Percentiles rank a stretch among this genome's conserved stretches.
These are phyloP conservation scores for Corrigiola litoralis DNA, from an alignment of 179 eudicot species.

Conservation along the genomic window DNA sequence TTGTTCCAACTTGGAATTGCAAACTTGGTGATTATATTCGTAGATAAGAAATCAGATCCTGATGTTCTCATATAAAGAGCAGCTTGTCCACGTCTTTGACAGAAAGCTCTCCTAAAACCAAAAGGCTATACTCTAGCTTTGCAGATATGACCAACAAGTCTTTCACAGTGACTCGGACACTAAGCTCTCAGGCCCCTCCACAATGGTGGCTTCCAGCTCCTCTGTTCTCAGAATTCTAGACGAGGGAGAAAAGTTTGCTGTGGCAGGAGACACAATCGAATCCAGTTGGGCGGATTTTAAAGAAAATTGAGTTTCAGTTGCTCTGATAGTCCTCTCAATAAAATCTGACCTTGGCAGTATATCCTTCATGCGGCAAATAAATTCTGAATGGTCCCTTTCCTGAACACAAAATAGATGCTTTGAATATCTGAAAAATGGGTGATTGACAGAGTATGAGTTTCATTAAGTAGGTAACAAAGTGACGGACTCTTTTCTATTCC, in stretches of 20 bases:
- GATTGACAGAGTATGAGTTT: background rate
- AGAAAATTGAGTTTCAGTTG: slow-evolving; percentile 46
- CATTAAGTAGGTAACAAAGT: background rate
- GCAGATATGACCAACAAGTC: background rate
- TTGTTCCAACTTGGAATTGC: too few species aligned
- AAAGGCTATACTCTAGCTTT: background rate
- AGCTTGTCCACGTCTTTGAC: background rate
- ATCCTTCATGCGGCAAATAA: slow-evolving; percentile 80
- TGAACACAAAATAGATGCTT: slow-evolving; percentile 18
- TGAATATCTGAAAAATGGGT: background rate
- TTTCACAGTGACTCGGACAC: slow-evolving; percentile 20
- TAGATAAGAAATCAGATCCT: background rate
- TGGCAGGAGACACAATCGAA: slow-evolving; percentile 21
- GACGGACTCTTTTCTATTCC: too few species aligned
- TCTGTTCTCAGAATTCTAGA: slow-evolving; percentile 40
- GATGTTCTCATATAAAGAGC: background rate
- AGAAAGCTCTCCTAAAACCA: background rate
- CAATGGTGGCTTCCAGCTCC: slow-evolving; percentile 40
- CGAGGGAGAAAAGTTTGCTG: slow-evolving; percentile 42
- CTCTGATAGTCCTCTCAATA: slow-evolving; percentile 55
- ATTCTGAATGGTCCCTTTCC: slow-evolving; percentile 78
- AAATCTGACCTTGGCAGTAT: slow-evolving; percentile 53
- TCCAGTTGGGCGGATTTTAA: slow-evolving; percentile 38
- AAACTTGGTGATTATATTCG: too few species aligned
- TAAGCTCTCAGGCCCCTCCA: slow-evolving; percentile 4